Evolutionary conservation across 106 monocot species (phyloP).

Genomic region (Acorus calamus): DNA sequence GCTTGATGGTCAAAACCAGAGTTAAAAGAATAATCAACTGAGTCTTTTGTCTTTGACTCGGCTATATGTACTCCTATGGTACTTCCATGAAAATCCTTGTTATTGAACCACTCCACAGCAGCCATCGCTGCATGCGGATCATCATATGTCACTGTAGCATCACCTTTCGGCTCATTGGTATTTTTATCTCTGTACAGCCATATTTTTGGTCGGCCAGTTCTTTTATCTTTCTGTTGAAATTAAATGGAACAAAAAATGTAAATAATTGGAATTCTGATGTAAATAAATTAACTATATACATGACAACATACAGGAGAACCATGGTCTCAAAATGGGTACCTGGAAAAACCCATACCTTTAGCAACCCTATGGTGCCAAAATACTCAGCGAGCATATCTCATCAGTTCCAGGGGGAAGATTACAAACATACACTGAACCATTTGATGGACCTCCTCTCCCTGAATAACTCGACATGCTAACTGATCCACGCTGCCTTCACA

Average conservation of each 20-base stretch:
- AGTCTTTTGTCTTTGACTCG: conserved; percentile 75
- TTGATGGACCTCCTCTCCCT: conserved; percentile 47
- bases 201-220: conserved; percentile 82
- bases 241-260: not conserved
- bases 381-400: conserved; percentile 82
- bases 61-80: conserved; percentile 80
- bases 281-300: not conserved
- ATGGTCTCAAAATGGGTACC: conserved; percentile 46
- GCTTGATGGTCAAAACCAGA: conserved; percentile 2
- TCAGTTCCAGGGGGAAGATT: conserved; percentile 88
- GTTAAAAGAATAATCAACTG: conserved; percentile 18
- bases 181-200: conserved; percentile 93
- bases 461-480: conserved; percentile 51
- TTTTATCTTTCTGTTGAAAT: conserved; percentile 82
- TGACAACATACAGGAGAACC: conserved; percentile 1
- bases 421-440: conserved; percentile 85
- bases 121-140: conserved; percentile 97
- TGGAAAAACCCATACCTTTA: conserved; percentile 78
- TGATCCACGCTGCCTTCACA: not conserved
- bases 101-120: conserved; percentile 96
- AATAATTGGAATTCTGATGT: no score
- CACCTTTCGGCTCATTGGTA: conserved; percentile 96
- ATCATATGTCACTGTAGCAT: conserved; percentile 95
- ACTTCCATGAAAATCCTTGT: conserved; percentile 90
- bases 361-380: conserved; percentile 99